Evolutionary conservation across 164 flowering plant genomes (phyloP).

Genomic region (Aristolochia contorta): DNA sequence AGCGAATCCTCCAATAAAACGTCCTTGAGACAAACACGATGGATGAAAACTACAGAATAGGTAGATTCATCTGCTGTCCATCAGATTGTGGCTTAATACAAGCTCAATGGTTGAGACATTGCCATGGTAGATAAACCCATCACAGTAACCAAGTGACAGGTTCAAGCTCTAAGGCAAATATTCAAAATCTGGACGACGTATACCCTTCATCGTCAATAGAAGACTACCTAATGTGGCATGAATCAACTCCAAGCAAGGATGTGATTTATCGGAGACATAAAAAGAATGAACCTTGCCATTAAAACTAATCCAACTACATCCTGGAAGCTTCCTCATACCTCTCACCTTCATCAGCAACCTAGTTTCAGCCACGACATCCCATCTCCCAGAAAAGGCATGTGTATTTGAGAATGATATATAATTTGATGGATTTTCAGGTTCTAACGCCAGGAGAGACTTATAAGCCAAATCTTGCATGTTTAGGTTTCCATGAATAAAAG

Average conservation of each 20-base stretch:
- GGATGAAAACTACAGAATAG: too few species aligned
- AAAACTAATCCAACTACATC: constrained; percentile 72
- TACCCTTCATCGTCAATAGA: constrained; percentile 27
- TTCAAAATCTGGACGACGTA: constrained; percentile 13
- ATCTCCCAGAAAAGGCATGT: constrained; percentile 46
- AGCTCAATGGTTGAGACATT: too few species aligned
- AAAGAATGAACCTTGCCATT: constrained; percentile 37
- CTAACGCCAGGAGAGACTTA: constrained; percentile 36
- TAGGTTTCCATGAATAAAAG: constrained; percentile 35
- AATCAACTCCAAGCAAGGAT: constrained; percentile 30
- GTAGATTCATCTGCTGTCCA: too few species aligned
- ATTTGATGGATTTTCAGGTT: constrained; percentile 64
- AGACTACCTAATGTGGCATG: constrained; percentile 40
- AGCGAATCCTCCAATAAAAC: too few species aligned
- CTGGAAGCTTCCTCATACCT: constrained; percentile 50
- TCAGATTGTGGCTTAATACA: too few species aligned
- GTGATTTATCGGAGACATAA: constrained; percentile 49
- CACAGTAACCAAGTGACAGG: background rate
- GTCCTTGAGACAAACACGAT: too few species aligned
- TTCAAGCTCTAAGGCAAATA: constrained; percentile 1
- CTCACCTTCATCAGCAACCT: constrained; percentile 48
- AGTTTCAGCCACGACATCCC: constrained; percentile 59
- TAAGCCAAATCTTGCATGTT: constrained; percentile 51
- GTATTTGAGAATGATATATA: constrained; percentile 54
- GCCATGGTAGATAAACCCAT: background rate